Conservation (phyloP, 495 filamentous ascomycete genomes). For the Neohortaea acidophila region DNA sequence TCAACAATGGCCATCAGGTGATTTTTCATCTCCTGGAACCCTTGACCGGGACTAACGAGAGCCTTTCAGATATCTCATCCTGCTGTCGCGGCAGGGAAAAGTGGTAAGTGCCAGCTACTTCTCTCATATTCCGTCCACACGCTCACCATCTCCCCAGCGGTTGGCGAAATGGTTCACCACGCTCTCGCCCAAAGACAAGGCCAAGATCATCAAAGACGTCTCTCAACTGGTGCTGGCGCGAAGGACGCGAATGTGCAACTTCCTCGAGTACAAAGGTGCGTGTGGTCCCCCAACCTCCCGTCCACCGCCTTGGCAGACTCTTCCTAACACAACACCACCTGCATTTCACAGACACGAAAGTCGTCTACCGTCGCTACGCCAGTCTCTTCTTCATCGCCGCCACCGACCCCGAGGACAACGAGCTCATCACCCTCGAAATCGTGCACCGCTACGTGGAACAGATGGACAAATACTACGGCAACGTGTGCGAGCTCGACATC, state of each 20-base stretch:
- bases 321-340: constrained; percentile 7
- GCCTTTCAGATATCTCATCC: constrained; percentile 70
- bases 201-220: constrained; percentile 99
- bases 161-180: constrained; percentile 99
- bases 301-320: not conserved
- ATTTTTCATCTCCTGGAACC: too few species aligned
- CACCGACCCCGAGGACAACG: constrained; percentile 86
- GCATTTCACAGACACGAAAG: constrained; percentile 65
- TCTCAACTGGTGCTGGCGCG: constrained; percentile 92
- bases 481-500: constrained; percentile 97
- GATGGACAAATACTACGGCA: constrained; percentile 99
- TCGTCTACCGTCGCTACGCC: constrained; percentile 96
- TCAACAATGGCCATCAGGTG: constrained; percentile 6
- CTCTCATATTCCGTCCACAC: constrained; percentile 13
- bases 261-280: constrained; percentile 98
- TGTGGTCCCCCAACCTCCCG: constrained; percentile 3
- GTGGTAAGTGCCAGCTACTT: constrained; percentile 48
- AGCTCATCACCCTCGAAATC: constrained; percentile 93
- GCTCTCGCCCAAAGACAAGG: constrained; percentile 92
- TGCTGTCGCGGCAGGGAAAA: constrained; percentile 96
- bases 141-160: constrained; percentile 44
- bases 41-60: constrained; percentile 23
- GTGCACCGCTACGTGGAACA: constrained; percentile 98
- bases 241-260: constrained; percentile 98
- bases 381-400: constrained; percentile 99